These are phyloP conservation scores for Solanum commersonii DNA, from an alignment of 257 asterid species.

Conservation along the genomic window DNA sequence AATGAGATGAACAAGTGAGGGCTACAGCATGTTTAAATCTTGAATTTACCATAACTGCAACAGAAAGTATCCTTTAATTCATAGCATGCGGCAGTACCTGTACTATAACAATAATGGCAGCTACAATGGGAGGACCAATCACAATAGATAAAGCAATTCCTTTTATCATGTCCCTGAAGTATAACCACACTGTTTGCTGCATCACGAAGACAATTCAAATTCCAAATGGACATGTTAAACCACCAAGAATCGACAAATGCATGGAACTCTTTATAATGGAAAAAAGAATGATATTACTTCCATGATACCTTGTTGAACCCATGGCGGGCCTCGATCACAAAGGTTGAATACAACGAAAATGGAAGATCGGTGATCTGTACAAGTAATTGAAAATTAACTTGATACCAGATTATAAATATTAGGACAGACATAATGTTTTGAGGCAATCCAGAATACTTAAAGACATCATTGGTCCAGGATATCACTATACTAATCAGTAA, in stretches of 20 bases:
- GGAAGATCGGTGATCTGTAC: slow-evolving; percentile 92
- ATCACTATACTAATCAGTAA: background rate
- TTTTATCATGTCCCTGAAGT: slow-evolving; percentile 86
- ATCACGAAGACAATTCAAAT: background rate
- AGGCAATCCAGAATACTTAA: background rate
- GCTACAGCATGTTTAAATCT: background rate
- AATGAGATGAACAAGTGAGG: background rate
- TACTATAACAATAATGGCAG: slow-evolving; percentile 82
- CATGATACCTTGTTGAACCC: slow-evolving; percentile 73
- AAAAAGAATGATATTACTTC: background rate
- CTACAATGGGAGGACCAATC: slow-evolving; percentile 95
- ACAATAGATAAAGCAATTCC: slow-evolving; percentile 50
- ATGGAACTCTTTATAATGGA: background rate
- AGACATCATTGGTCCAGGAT: background rate
- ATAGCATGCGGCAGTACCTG: slow-evolving; percentile 46
- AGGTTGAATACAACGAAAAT: slow-evolving; percentile 85
- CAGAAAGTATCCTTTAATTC: background rate
- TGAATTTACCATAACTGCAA: background rate
- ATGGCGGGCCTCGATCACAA: slow-evolving; percentile 91
- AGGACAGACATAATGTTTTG: background rate
- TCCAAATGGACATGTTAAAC: background rate
- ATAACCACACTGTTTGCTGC: slow-evolving; percentile 88
- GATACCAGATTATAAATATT: background rate
- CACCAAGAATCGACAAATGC: background rate
- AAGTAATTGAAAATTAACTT: background rate